These are phyloP conservation scores for Hyphodiscus sp. DNA, from an alignment of 2,329 filamentous ascomycete genomes.

Conservation along the genomic window DNA sequence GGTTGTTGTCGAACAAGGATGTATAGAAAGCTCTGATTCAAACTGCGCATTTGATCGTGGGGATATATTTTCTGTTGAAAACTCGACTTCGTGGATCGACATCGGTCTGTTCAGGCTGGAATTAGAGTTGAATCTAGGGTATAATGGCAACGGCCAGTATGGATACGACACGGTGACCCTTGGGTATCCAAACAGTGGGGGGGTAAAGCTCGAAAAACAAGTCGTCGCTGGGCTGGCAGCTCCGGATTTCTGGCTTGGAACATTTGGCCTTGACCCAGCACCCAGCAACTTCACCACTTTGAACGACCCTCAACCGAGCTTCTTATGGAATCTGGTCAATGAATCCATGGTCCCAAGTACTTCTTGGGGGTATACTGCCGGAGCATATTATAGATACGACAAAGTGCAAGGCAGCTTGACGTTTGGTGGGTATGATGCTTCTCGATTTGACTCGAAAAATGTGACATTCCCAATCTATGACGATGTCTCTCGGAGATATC, in stretches of 20 bases:
- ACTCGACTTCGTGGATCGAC: neutral
- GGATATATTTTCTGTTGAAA: neutral
- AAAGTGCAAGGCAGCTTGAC: constrained; percentile 33
- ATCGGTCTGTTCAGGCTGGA: constrained; percentile 4
- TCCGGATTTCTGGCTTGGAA: constrained; percentile 26
- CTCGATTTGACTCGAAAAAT: constrained; percentile 29
- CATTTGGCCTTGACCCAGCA: constrained; percentile 33
- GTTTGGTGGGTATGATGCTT: constrained; percentile 34
- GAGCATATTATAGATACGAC: constrained; percentile 25
- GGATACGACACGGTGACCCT: constrained; percentile 18
- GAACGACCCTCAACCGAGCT: constrained; percentile 31
- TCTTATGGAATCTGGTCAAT: constrained; percentile 32
- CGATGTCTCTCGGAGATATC: constrained; percentile 32
- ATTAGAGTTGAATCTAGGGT: constrained; percentile 14
- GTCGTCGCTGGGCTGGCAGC: constrained; percentile 13
- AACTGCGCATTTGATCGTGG: neutral
- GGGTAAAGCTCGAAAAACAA: constrained; percentile 16
- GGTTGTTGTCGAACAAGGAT: neutral
- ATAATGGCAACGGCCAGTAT: constrained; percentile 13
- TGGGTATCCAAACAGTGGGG: constrained; percentile 18
- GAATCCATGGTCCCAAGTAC: constrained; percentile 33
- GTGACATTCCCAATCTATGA: constrained; percentile 34
- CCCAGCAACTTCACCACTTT: constrained; percentile 33
- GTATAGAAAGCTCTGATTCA: neutral
- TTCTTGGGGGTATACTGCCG: constrained; percentile 37